A percentile compares a stretch with the other conserved stretches of the same genome.
Conservation (phyloP, 345 rosid genomes). For the Salix dunnii region DNA sequence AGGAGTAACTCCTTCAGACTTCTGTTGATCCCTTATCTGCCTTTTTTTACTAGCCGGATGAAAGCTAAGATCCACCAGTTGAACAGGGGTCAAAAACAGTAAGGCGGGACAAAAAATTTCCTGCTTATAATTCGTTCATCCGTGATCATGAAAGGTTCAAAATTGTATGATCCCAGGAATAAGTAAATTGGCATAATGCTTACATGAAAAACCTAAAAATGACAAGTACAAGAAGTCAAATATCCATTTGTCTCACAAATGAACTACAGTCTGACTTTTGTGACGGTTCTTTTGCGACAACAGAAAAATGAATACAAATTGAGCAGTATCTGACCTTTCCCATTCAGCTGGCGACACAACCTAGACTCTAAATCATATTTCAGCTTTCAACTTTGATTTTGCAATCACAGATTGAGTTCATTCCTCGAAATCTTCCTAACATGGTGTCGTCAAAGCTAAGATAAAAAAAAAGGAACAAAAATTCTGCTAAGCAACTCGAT, state of each 20-base stretch:
- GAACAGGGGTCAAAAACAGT: background rate
- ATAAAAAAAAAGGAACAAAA: constrained; percentile 5
- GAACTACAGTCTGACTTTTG: background rate
- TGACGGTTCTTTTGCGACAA: too few relatives aligned
- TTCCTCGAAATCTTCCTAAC: constrained; percentile 84
- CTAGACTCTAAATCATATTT: constrained; percentile 75
- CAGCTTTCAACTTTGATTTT: constrained; percentile 83
- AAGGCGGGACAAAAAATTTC: background rate
- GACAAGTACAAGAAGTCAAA: background rate
- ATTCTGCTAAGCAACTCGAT: background rate
- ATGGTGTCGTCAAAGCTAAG: constrained; percentile 19
- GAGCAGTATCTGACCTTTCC: constrained; percentile 67
- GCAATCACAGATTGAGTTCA: constrained; percentile 73
- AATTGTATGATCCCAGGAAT: background rate
- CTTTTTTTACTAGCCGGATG: constrained; percentile 34
- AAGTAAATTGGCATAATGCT: background rate
- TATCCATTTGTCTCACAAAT: background rate
- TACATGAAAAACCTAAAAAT: background rate
- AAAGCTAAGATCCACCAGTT: constrained; percentile 1
- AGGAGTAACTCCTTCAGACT: constrained; percentile 78
- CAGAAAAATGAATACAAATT: background rate
- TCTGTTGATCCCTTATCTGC: constrained; percentile 89
- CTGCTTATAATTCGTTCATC: background rate
- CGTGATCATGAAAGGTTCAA: background rate
- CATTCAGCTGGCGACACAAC: constrained; percentile 72